Evolutionary conservation across 108 stramenopile genomes (phyloP).

Genomic region (Conticribra weissflogii): DNA sequence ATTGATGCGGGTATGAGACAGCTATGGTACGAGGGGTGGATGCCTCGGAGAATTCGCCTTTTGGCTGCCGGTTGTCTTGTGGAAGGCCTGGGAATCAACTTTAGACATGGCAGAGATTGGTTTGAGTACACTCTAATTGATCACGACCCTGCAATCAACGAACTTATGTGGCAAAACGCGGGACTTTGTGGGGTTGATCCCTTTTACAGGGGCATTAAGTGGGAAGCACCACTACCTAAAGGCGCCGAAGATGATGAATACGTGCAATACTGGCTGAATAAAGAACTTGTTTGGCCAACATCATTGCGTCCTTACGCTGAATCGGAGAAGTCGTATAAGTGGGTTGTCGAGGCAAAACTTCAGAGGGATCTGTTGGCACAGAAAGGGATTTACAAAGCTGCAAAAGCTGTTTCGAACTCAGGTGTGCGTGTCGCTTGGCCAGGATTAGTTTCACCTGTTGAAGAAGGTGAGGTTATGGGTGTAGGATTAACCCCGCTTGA

Average conservation of each 20-base stretch:
- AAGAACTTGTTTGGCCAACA: conserved; percentile 34
- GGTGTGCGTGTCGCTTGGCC: conserved; percentile 45
- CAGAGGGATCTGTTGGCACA: conserved; percentile 13
- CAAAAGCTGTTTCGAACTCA: conserved; percentile 21
- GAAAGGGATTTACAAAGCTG: conserved; percentile 41
- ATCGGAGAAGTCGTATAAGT: conserved; percentile 6
- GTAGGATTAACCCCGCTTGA: conserved; percentile 26
- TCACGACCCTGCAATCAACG: conserved; percentile 55
- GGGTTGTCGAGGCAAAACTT: conserved; percentile 8
- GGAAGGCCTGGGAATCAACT: conserved; percentile 51
- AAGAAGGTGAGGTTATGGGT: conserved; percentile 36
- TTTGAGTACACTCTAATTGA: conserved; percentile 54
- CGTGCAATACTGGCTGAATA: conserved; percentile 24
- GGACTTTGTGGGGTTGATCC: conserved; percentile 55
- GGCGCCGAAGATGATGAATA: conserved; percentile 16
- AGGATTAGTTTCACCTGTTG: conserved; percentile 2
- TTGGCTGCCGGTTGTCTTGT: conserved; percentile 39
- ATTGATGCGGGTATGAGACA: conserved; percentile 63
- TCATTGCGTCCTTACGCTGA: conserved; percentile 13
- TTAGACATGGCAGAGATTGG: conserved; percentile 44
- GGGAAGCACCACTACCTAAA: conserved; percentile 27
- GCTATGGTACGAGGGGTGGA: conserved; percentile 48
- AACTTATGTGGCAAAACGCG: conserved; percentile 63
- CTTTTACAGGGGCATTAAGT: conserved; percentile 40
- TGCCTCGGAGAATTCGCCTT: conserved; percentile 51